Conservation (phyloP, 495 filamentous ascomycete genomes). For the Penicillium riverlandense region DNA sequence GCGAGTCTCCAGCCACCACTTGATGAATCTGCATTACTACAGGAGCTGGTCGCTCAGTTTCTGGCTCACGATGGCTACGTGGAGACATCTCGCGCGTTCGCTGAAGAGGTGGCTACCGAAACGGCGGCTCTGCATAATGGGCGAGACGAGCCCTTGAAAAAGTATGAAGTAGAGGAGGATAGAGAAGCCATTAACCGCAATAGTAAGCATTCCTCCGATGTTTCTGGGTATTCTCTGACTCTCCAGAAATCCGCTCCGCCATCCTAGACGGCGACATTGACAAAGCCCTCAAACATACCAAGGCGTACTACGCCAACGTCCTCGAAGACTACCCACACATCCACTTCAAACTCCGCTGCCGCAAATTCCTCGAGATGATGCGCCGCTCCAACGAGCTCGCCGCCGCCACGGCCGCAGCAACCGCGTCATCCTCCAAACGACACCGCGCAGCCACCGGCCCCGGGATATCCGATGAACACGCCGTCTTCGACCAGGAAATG, state of each 20-base stretch:
- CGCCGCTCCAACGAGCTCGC: constrained; percentile 65
- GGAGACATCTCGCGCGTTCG: constrained; percentile 87
- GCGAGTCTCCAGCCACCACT: constrained; percentile 57
- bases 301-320: constrained; percentile 71
- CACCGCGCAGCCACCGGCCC: constrained; percentile 21
- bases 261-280: constrained; percentile 94
- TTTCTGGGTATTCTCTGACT: background rate
- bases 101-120: constrained; percentile 72
- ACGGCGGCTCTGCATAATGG: constrained; percentile 54
- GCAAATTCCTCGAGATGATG: constrained; percentile 96
- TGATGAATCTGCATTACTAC: constrained; percentile 71
- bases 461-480: constrained; percentile 30
- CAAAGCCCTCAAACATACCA: constrained; percentile 74
- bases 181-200: constrained; percentile 83
- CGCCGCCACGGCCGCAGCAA: constrained; percentile 7
- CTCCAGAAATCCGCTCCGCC: constrained; percentile 71
- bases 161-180: constrained; percentile 76
- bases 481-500: constrained; percentile 62
- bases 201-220: constrained; percentile 43
- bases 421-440: constrained; percentile 24
- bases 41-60: constrained; percentile 79
- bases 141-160: constrained; percentile 42
- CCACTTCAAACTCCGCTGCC: constrained; percentile 81
- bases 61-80: constrained; percentile 94
- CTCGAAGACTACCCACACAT: constrained; percentile 80